These are phyloP conservation scores for Cyclanthera cordifolia DNA, from an alignment of 306 rosid species.

Conservation along the genomic window DNA sequence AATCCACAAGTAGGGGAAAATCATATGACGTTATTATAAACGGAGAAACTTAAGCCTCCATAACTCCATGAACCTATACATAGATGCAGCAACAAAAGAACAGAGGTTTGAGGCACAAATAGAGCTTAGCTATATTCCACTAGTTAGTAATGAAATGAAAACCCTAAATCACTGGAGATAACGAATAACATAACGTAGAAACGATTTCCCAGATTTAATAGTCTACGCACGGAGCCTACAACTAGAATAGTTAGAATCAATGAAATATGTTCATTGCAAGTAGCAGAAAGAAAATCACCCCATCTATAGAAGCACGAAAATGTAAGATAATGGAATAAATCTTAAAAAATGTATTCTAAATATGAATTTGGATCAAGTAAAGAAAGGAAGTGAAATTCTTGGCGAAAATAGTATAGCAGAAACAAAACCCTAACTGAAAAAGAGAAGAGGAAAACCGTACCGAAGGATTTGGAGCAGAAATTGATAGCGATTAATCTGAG, in stretches of 20 bases:
- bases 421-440: neutral
- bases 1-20: neutral
- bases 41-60: neutral
- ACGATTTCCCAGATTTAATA: neutral
- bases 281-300: neutral
- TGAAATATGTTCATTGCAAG: neutral
- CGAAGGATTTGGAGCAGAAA: neutral
- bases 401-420: neutral
- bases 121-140: neutral
- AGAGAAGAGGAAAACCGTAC: neutral
- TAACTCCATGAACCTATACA: neutral
- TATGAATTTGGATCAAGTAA: neutral
- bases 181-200: neutral
- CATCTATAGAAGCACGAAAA: neutral
- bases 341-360: neutral
- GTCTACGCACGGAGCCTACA: neutral
- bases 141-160: neutral
- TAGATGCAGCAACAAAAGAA: neutral
- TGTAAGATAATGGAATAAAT: neutral
- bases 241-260: neutral
- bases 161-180: neutral
- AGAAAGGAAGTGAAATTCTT: neutral
- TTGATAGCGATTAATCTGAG: neutral
- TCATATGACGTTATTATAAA: neutral
- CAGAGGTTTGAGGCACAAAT: neutral